Evolutionary conservation across 2,329 filamentous ascomycete genomes (phyloP), one percentile per base, ranked within the genome.

Genomic region (Colletotrichum echinochloae): DNA sequence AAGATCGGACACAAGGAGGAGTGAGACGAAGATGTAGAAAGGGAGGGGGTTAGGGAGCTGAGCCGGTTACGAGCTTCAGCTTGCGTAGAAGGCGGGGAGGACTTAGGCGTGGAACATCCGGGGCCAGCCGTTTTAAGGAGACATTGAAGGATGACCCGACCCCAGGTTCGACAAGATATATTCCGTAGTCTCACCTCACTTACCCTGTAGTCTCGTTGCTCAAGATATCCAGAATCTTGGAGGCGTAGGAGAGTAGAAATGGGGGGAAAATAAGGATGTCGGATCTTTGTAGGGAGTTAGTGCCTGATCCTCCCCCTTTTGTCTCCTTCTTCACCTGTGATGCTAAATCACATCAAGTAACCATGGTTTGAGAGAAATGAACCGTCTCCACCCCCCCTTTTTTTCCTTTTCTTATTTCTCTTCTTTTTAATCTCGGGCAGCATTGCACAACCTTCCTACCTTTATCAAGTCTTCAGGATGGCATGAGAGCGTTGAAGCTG

Each of bases 1-100:
- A 79, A 77, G 18, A 78, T 85, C 30, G 76, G 75, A 1, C 83
- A 81, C 77, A 83, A 82, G 74, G 77, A 75, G 60, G 81, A 83
- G 18, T 83, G 73, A 74, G 44, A 41, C 18, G 14, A 59, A 46
- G 28, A 12, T 46, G 33, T 37, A 23, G 35, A n/a, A 30, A 12
- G 8, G 33, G 23, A 41, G 18, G 14, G 14, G 33, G 33, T 23
- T 41, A 20, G 39, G 1, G 20, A 18, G 16, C 39, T 14, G 33
- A 3, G 11, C 33, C 23, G 16, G n/a, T 26, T 33, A 18, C 8
- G 16, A n/a, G 11, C 46, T 26, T 52, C 28, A 18, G 49, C 6
- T 33, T 26, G 16, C 23, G 2, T 52, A n/a, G 4, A 52, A 12
- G 23, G 7, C 16, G 23, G 28, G 18, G 18, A 33, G 4, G 23